These are phyloP conservation scores for Beverwykella pulmonaria DNA, from an alignment of 495 filamentous ascomycete species.

Conservation along the genomic window DNA sequence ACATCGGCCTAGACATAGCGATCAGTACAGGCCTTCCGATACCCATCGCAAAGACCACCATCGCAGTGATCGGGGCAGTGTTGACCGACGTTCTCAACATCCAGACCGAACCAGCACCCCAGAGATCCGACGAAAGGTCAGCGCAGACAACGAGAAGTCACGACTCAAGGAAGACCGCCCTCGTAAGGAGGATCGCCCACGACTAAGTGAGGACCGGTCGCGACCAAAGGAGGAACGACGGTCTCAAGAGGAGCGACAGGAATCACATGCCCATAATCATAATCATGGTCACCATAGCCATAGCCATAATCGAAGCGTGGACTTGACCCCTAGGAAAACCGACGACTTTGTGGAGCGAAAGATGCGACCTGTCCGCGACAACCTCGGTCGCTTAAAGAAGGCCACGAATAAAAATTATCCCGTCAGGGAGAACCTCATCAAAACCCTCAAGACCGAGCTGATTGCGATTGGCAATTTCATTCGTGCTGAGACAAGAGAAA, in stretches of 20 bases:
- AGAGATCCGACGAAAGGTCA: constrained; percentile 42
- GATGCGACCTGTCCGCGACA: constrained; percentile 62
- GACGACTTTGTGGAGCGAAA: constrained; percentile 58
- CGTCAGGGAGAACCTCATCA: constrained; percentile 60
- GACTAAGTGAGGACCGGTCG: constrained; percentile 5
- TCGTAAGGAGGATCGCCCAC: constrained; percentile 27
- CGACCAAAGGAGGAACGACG: not conserved
- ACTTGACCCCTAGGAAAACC: constrained; percentile 29
- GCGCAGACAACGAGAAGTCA: constrained; percentile 30
- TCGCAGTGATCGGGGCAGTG: constrained; percentile 27
- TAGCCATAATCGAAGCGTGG: constrained; percentile 27
- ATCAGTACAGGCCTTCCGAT: constrained; percentile 50
- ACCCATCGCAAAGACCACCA: constrained; percentile 38
- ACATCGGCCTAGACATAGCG: constrained; percentile 46
- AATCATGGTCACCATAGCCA: constrained; percentile 11
- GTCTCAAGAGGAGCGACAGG: too few relatives aligned
- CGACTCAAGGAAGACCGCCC: constrained; percentile 20
- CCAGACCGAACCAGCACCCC: constrained; percentile 44
- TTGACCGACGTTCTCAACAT: constrained; percentile 52
- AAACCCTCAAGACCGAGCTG: constrained; percentile 55
- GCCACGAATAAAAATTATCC: constrained; percentile 68
- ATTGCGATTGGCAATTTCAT: constrained; percentile 57
- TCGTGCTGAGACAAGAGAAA: constrained; percentile 41
- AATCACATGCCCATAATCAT: not conserved
- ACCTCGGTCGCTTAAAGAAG: constrained; percentile 58